These are phyloP conservation scores for Jaenimonas drosophilae DNA, from an alignment of 208 protist species.

Conservation along the genomic window DNA sequence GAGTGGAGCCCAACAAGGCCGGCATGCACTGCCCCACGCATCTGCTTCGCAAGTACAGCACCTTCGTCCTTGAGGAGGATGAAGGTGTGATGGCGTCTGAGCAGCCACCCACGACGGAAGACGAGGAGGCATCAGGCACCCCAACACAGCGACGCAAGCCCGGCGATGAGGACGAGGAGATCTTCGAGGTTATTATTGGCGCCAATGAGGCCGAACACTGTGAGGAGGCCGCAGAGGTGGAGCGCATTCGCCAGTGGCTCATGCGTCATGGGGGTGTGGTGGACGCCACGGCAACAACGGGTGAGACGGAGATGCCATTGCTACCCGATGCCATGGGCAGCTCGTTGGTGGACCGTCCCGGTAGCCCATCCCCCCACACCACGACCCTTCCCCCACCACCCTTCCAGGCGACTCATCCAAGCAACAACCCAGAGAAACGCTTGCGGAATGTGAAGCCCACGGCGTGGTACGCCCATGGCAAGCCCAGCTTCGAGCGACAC, in stretches of 20 bases:
- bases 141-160: too few species aligned
- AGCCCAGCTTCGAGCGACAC: constrained; percentile 5
- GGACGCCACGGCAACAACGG: too few species aligned
- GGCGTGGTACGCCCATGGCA: constrained; percentile 21
- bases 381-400: too few species aligned
- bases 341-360: too few species aligned
- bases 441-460: not conserved
- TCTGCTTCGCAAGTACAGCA: not conserved
- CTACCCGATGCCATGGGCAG: too few species aligned
- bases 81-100: too few species aligned
- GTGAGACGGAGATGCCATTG: too few species aligned
- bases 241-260: not conserved
- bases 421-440: too few species aligned
- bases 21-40: not conserved
- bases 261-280: not conserved
- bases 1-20: not conserved
- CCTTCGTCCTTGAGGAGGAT: not conserved
- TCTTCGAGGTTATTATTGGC: not conserved
- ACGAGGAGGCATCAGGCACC: too few species aligned
- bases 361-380: too few species aligned
- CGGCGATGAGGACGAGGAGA: not conserved
- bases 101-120: not conserved
- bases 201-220: not conserved
- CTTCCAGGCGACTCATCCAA: too few species aligned
- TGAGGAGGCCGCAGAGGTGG: not conserved